Evolutionary conservation across 805 yeast genomes (phyloP), one percentile per base, ranked within the genome.

Genomic region (Candida caryicola): DNA sequence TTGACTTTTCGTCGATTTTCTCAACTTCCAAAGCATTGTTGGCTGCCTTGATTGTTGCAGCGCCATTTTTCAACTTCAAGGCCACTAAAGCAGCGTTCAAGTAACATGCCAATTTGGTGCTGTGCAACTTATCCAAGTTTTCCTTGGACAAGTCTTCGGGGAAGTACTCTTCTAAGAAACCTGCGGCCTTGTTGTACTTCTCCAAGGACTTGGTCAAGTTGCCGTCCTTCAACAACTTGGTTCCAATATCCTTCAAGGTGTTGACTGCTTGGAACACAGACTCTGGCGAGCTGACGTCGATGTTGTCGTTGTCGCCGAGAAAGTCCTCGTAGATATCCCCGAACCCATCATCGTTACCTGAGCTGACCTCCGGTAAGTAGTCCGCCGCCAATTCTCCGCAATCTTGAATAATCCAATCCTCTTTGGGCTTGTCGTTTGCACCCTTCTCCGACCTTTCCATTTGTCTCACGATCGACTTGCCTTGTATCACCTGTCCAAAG

Each of bases 401-500:
- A 50, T 82, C 85, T 2, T 73, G 74, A 46, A 93, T 83, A 23
- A 76, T 72, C 58, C 90, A 86, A 29, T 81, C 85, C 27, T 69
- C 65, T 5, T 63, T 52, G 18, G 99, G 99, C 52, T 72, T 77
- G 59, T 91, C 97, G 29, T 66, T 71, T 3, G 69, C 66, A 29
- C 72, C 82, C 18, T 88, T 86, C 43, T 77, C 77, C 27, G 73
- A 66, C 53, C 79, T 74, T 62, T 93, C 99, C 44, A 93, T 73
- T 40, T 75, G 71, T 47, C 95, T 80, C 6, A 86, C 89, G 21
- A 87, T 62, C 5, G 88, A 78, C 59, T 86, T 90, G 29, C 97
- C 97, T 33, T 59, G 59, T 34, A 91, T 64, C 27, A 93, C 89
- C 60, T 85, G 79, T 46, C 99, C 99, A 59, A 93, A 93, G 2